Evolutionary conservation across 2,329 filamentous ascomycete genomes (phyloP), one percentile per base, ranked within the genome.

Genomic region (Gaeumannomyces sp.): DNA sequence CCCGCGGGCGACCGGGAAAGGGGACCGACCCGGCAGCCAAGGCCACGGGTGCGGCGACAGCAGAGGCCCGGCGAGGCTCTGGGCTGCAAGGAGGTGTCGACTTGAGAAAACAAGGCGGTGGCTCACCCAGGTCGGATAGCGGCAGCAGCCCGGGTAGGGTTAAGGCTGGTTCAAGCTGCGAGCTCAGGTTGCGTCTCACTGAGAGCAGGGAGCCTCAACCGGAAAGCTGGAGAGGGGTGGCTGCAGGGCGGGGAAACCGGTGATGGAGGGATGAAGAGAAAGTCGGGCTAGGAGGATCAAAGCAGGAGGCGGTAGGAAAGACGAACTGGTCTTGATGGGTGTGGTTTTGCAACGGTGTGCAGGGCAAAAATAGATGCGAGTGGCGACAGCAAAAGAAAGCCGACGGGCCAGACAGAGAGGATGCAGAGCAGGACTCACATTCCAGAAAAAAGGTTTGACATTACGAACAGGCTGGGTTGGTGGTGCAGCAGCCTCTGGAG

Each of bases 381-480:
- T 6, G 35, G n/a, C 38, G 28, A 31, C n/a, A 4, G 35, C 31
- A 63, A 35, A 57, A 57, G 16, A 57, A 27, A 61, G 16, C 16
- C n/a, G 35, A 61, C 27, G 7, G 28, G 27, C 38, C 25, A 56
- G 53, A 50, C 8, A 31, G 45, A 56, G 22, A 56, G 25, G 1
- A 29, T 25, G 31, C 50, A 56, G 11, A n/a, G 25, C 25, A 38
- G n/a, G 31, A 70, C 69, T 65, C 64, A 70, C 69, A 70, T 70
- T 65, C 69, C 69, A 22, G 69, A 70, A 67, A 70, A 70, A 29
- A 70, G 65, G 65, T 69, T 68, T 64, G 71, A 72, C 80, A 77
- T 75, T 57, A 64, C 31, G 59, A 59, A 53, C 45, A 22, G 45
- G 45, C 19, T 53, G 7, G 45, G 45, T 53, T n/a, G 45, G 38